A percentile compares a stretch with the other conserved stretches of the same genome.
phyloP scores from a whole-genome alignment of 352 stramenopile species.

The Albugo candida region DNA sequence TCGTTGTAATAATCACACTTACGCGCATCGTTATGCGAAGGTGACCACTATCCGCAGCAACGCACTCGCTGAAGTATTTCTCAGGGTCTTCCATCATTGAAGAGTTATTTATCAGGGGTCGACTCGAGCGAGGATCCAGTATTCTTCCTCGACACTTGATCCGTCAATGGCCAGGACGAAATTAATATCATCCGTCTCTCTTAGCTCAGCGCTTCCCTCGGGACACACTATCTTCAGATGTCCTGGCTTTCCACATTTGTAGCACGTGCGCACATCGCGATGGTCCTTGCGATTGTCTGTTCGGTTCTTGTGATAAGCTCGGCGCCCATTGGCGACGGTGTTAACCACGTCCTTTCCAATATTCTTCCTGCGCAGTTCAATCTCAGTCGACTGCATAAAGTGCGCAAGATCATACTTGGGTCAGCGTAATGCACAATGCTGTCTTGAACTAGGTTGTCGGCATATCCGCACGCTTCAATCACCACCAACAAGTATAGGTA shows the following conservation, averaged over 20 bases:
- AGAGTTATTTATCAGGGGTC: background rate
- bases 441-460: conserved; percentile 2
- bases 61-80: background rate
- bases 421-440: conserved; percentile 8
- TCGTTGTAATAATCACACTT: background rate
- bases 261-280: background rate
- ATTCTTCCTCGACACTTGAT: background rate
- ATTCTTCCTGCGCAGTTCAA: no score
- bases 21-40: background rate
- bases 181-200: background rate
- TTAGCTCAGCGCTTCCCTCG: background rate
- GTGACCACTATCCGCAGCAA: no score
- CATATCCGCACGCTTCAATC: background rate
- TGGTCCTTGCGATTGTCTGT: background rate
- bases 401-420: conserved; percentile 1
- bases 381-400: background rate
- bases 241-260: no score
- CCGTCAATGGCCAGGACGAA: background rate
- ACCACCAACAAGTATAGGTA: conserved; percentile 9
- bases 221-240: background rate
- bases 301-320: no score
- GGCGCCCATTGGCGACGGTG: background rate
- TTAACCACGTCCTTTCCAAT: no score
- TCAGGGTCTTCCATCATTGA: background rate
- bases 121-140: background rate